phyloP scores from a whole-genome alignment of 2,329 filamentous ascomycete species.

The Ophiosphaerella herpotricha region DNA sequence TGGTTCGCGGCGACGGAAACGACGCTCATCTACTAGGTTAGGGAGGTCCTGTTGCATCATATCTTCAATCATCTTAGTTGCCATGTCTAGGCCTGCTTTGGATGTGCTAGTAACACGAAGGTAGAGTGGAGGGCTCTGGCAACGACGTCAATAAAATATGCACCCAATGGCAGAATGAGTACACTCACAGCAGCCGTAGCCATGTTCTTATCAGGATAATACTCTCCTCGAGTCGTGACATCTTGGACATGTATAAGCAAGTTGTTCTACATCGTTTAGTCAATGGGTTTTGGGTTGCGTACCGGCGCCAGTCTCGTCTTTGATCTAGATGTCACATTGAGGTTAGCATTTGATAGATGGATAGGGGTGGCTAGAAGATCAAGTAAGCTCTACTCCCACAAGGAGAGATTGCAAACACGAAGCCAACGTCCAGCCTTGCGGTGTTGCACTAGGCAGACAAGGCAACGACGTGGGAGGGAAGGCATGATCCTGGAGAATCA shows the following conservation, averaged over 20 bases:
- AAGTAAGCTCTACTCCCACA: constrained; percentile 54
- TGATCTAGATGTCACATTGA: constrained; percentile 92
- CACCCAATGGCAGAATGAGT: background rate
- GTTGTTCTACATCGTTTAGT: constrained; percentile 61
- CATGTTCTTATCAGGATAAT: constrained; percentile 97
- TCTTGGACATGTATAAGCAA: constrained; percentile 76
- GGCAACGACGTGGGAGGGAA: constrained; percentile 35
- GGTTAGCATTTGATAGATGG: constrained; percentile 93
- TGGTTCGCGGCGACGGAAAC: constrained; percentile 81
- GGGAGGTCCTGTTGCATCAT: constrained; percentile 96
- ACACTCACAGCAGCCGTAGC: constrained; percentile 78
- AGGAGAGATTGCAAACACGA: constrained; percentile 41
- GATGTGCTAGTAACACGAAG: constrained; percentile 92
- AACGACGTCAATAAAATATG: background rate
- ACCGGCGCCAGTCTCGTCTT: constrained; percentile 99
- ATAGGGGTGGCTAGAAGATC: constrained; percentile 48
- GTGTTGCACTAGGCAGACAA: constrained; percentile 59
- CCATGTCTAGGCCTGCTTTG: constrained; percentile 88
- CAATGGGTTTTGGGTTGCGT: constrained; percentile 75
- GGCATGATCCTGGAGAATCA: constrained; percentile 62
- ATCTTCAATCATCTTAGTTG: constrained; percentile 86
- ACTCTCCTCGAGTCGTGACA: constrained; percentile 96
- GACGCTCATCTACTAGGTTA: constrained; percentile 90
- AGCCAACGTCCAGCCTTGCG: constrained; percentile 24
- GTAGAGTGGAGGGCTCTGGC: constrained; percentile 87